phyloP scores from a whole-genome alignment of 257 asterid species.

The Anisodus tanguticus region DNA sequence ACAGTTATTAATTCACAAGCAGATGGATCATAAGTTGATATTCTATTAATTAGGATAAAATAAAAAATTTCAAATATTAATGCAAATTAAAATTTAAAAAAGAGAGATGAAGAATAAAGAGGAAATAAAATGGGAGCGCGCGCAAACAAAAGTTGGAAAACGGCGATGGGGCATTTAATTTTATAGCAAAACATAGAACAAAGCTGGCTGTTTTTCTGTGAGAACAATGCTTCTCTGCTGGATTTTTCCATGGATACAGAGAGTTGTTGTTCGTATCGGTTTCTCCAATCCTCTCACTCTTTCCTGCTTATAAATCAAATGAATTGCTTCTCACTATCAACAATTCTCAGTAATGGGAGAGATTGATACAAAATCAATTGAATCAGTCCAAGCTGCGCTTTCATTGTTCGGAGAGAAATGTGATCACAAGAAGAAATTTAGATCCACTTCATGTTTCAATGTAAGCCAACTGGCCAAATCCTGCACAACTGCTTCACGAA shows the following conservation, averaged over 20 bases:
- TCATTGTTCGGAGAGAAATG: constrained; percentile 54
- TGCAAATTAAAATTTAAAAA: too few species aligned
- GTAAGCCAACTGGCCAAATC: constrained; percentile 20
- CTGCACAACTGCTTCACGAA: background rate
- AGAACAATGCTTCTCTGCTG: constrained; percentile 1
- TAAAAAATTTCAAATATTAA: too few species aligned
- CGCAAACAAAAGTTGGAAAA: background rate
- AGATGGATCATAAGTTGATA: too few species aligned
- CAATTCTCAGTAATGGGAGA: constrained; percentile 52
- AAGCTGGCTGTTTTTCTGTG: background rate
- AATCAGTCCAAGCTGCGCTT: constrained; percentile 9
- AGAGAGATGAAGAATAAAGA: too few species aligned
- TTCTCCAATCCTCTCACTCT: background rate
- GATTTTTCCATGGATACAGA: background rate
- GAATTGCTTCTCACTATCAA: background rate
- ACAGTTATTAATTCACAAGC: too few species aligned
- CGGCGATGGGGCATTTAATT: background rate
- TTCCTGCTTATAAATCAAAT: background rate
- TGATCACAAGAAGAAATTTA: background rate
- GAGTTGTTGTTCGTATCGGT: background rate
- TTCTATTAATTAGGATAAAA: too few species aligned
- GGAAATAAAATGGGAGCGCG: background rate
- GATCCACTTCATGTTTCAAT: background rate
- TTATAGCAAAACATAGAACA: constrained; percentile 21
- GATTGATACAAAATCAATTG: constrained; percentile 53